Conservation (phyloP, 192 early-diverging fungal species). For the Podila minutissima region DNA sequence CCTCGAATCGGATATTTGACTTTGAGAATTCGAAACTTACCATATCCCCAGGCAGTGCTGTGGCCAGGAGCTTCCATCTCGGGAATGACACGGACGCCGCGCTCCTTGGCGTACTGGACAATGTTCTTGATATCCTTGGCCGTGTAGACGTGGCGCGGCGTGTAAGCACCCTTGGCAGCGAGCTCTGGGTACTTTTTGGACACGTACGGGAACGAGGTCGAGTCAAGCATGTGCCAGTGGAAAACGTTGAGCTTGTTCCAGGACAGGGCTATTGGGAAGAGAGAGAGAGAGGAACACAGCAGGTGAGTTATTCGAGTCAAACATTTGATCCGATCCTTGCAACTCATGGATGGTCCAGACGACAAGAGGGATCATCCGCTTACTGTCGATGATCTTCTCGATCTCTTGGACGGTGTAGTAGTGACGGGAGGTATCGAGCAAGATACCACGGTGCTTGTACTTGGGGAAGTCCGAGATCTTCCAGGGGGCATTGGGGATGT, state of each 20-base stretch:
- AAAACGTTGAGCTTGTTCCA: conserved; percentile 52
- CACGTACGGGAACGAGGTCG: conserved; percentile 41
- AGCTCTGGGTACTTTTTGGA: conserved; percentile 43
- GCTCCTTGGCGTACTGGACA: conserved; percentile 59
- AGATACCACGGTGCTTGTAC: conserved; percentile 48
- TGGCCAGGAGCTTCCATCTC: conserved; percentile 70
- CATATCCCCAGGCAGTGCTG: conserved; percentile 48
- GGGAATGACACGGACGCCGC: conserved; percentile 67
- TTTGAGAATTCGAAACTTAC: neutral
- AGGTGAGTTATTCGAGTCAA: neutral
- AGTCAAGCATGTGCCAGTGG: conserved; percentile 49
- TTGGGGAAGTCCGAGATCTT: conserved; percentile 35
- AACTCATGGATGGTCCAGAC: neutral
- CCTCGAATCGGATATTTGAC: neutral
- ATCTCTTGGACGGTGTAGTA: conserved; percentile 31
- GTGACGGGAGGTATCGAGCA: conserved; percentile 50
- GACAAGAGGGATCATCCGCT: neutral
- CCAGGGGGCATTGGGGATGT: conserved; percentile 56
- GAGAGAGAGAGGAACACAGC: neutral
- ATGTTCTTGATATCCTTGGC: conserved; percentile 53
- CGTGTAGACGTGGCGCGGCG: conserved; percentile 52
- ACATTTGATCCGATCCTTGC: neutral
- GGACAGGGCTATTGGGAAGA: conserved; percentile 19
- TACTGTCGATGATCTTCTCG: conserved; percentile 39
- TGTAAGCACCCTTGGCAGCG: conserved; percentile 49